Base-by-base conservation (phyloP, 2,329 filamentous ascomycete species). In the Phoma herbarum region DNA sequence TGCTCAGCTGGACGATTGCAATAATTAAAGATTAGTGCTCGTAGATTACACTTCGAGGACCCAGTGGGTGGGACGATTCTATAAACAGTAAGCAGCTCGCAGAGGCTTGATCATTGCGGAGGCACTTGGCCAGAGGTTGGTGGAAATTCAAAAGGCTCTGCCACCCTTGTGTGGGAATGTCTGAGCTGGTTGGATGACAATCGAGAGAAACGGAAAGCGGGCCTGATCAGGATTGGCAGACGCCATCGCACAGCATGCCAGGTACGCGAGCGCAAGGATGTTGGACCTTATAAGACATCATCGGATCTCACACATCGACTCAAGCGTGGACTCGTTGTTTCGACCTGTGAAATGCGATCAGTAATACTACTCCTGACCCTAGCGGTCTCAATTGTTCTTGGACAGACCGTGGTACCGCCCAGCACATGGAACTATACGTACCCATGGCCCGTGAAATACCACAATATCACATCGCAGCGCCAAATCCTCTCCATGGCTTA, bases 401-500 rank as follows among this genome's bases (percentile, higher is more conserved):
- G 56, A n/a, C 44, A 48, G 41, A 61, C 39, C 2, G 50, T 61
- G 5, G 31, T 64, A 14, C 63, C 65, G 6, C 63, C 66, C 16
- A 65, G 65, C 31, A 42, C 50, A 25, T 69, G 66, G 66, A 64
- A 71, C 35, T 72, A 83, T 69, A 82, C 81, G 1, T 85, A 85
- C 63, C 82, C 82, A 20, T 84, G 77, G 68, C 83, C 82, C 1
- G 57, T 70, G n/a, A 60, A 83, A 59, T 74, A 82, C 31, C 84
- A 82, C 71, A 75, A 71, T 41, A 81, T 86, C 64, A 73, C 70
- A 1, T 83, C 82, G 39, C 83, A 85, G 68, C 70, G 73, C 14
- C 76, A 80, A 46, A 69, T 78, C n/a, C 71, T 85, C 25, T 77
- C 83, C 41, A 86, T 85, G 83, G 83, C 83, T 16, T 85, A 84